A percentile compares a stretch with the other conserved stretches of the same genome.
Conservation (phyloP, 768 basidiomycete species). For the Gelatoporia subvermispora region DNA sequence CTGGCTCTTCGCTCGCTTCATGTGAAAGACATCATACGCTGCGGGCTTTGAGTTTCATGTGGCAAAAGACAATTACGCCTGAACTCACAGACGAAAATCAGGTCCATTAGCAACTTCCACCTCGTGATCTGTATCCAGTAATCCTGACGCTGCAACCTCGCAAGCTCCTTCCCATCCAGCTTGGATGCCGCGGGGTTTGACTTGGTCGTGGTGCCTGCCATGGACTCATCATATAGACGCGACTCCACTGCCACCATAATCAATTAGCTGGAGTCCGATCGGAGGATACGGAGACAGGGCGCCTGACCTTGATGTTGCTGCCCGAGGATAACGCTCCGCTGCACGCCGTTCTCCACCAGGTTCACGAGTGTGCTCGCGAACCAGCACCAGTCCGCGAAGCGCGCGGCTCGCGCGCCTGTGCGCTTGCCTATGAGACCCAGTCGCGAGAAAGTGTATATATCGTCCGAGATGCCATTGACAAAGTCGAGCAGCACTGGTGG, state of each 20-base stretch:
- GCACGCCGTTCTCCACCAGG: slow-evolving; percentile 79
- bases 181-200: slow-evolving; percentile 55
- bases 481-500: slow-evolving; percentile 81
- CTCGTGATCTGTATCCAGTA: slow-evolving; percentile 73
- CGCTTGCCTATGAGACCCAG: slow-evolving; percentile 65
- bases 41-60: slow-evolving; percentile 1
- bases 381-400: slow-evolving; percentile 86
- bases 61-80: slow-evolving; percentile 5
- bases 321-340: slow-evolving; percentile 63
- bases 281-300: slow-evolving; percentile 1
- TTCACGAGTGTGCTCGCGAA: slow-evolving; percentile 73
- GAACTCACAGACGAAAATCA: slow-evolving; percentile 79
- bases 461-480: slow-evolving; percentile 69
- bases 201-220: slow-evolving; percentile 65
- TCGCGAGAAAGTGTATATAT: slow-evolving; percentile 69
- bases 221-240: slow-evolving; percentile 68
- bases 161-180: slow-evolving; percentile 66
- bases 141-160: slow-evolving; percentile 61
- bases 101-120: slow-evolving; percentile 74
- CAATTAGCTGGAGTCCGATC: slow-evolving; percentile 2
- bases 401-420: slow-evolving; percentile 63
- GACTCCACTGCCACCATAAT: slow-evolving; percentile 49
- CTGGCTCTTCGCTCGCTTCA: slow-evolving; percentile 55
- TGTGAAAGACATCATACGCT: slow-evolving; percentile 79
- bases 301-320: slow-evolving; percentile 57